Evolutionary conservation across 2,329 filamentous ascomycete genomes (phyloP), one percentile per base, ranked within the genome.

Genomic region (Nigrograna mackinnonii): DNA sequence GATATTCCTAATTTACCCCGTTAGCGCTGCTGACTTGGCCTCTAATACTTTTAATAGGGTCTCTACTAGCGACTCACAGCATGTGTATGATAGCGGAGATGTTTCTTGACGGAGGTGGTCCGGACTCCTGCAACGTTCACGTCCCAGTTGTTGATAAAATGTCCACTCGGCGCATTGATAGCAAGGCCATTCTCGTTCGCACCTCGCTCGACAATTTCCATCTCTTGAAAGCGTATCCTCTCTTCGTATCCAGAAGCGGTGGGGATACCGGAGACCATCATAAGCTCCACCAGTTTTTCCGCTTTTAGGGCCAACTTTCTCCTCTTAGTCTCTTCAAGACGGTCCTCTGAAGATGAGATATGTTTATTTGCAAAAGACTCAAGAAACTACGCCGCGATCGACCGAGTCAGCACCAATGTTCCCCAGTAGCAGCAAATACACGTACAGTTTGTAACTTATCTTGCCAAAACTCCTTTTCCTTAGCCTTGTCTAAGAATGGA

Each of bases 381-480:
- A 18, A 99, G 79, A 63, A 99, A 99, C 89, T 95, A 58, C 31
- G 26, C 21, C 34, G 37, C 26, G 31, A 38, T 7, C 31, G 37
- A 14, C 32, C 20, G 28, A 37, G 50, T 66, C 44, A 66, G 61
- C 50, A 20, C 26, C 36, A 16, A 19, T 30, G 14, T 19, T 9
- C 24, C 11, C 24, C 11, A 28, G 24, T 9, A 9, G 24, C 24
- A 26, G 20, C 32, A 37, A 48, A 13, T 32, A 34, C 42, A 84
- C 87, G 56, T 73, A 95, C 89, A 64, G 91, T 83, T 76, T 99
- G 94, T 47, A 99, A 76, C 69, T 95, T 97, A 66, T 97, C 91
- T 73, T 99, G 94, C 94, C 94, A 99, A 63, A 99, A 99, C 72
- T 99, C 94, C 79, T 97, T 96, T 79, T 99, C 94, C 62, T 84